Evolutionary conservation across 192 early-diverging fungal genomes (phyloP).

Genomic region (Powellomyces hirtus): DNA sequence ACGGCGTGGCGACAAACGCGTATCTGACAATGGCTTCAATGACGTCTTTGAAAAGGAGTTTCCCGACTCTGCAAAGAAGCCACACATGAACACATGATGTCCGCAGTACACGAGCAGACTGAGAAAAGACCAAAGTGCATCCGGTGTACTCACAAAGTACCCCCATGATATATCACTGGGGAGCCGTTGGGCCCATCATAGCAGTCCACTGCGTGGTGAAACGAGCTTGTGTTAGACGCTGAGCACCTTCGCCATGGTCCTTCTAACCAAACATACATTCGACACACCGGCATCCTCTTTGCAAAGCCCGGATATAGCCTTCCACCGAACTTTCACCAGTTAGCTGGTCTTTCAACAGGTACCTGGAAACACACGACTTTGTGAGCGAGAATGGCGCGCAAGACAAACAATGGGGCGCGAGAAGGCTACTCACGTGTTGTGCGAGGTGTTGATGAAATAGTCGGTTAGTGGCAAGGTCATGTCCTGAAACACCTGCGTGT

Average conservation of each 20-base stretch:
- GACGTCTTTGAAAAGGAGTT: constrained; percentile 79
- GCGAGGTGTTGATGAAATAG: constrained; percentile 84
- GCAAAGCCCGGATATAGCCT: constrained; percentile 82
- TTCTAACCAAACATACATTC: constrained; percentile 69
- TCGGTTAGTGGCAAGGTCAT: constrained; percentile 70
- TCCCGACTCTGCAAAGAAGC: constrained; percentile 53
- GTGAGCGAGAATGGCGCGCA: neutral
- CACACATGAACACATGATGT: neutral
- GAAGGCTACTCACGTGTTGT: constrained; percentile 85
- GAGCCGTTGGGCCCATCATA: constrained; percentile 80
- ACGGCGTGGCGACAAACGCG: constrained; percentile 78
- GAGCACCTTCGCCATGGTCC: no score
- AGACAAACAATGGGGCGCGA: no score
- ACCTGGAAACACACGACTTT: constrained; percentile 19
- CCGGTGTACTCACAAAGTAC: constrained; percentile 69
- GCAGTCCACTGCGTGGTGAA: constrained; percentile 68
- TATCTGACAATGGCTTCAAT: constrained; percentile 80
- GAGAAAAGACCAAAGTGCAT: neutral
- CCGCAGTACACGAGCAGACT: neutral
- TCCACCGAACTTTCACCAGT: constrained; percentile 76
- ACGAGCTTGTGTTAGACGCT: neutral
- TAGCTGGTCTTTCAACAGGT: constrained; percentile 81
- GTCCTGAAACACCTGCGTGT: constrained; percentile 54
- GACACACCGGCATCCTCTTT: constrained; percentile 85
- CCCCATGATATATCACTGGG: constrained; percentile 81